Percentiles rank a stretch among this genome's conserved stretches.
These are phyloP conservation scores for Boletus rubescentipes DNA, from an alignment of 768 basidiomycete species.

Conservation along the genomic window DNA sequence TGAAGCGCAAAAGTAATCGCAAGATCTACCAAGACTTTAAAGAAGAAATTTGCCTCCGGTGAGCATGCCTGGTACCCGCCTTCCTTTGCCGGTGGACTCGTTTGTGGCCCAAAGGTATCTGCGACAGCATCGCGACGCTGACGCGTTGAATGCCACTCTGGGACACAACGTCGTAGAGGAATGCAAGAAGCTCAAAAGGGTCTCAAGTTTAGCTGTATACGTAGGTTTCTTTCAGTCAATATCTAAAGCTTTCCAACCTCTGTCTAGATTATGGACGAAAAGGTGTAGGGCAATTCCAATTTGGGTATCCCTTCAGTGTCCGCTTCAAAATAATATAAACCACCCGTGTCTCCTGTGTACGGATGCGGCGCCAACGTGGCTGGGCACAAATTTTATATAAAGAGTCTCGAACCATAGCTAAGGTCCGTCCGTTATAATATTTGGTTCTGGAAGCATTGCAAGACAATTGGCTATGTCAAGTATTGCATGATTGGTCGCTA, in stretches of 20 bases:
- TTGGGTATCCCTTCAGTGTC: not conserved
- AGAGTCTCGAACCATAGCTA: too few relatives aligned
- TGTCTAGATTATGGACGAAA: conserved; percentile 22
- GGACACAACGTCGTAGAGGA: conserved; percentile 58
- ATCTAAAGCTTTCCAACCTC: not conserved
- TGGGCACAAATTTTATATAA: too few relatives aligned
- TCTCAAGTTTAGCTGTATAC: conserved; percentile 35
- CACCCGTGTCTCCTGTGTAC: not conserved
- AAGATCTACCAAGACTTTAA: conserved; percentile 77
- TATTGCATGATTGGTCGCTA: not conserved
- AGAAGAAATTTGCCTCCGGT: conserved; percentile 74
- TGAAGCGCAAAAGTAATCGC: conserved; percentile 70
- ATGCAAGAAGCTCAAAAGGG: conserved; percentile 61
- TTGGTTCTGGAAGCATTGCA: not conserved
- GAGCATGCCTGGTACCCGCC: not conserved
- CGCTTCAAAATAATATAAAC: not conserved
- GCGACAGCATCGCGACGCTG: conserved; percentile 53
- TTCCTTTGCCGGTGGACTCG: not conserved
- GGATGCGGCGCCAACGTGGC: too few relatives aligned
- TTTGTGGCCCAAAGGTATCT: conserved; percentile 49
- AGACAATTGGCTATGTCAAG: not conserved
- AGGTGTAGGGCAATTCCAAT: conserved; percentile 11
- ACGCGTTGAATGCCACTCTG: conserved; percentile 46
- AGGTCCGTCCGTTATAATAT: not conserved
- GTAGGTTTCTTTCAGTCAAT: conserved; percentile 8